Percentiles rank a stretch among this genome's conserved stretches.
Evolutionary conservation across 1,284 basidiomycete species (phyloP).

Genomic region (Ceratobasidium sp.): DNA sequence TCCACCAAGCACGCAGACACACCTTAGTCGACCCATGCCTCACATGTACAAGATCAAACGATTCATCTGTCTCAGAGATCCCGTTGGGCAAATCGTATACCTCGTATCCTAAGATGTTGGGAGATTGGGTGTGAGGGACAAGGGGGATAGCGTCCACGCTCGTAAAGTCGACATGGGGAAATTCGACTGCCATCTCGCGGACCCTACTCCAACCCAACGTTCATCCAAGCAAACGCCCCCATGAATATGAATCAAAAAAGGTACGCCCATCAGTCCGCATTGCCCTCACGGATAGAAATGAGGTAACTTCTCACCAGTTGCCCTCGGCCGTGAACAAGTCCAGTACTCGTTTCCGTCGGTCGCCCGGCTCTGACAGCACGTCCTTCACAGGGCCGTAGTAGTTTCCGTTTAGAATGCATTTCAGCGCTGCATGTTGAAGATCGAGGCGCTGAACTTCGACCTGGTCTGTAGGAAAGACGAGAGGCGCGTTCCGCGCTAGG

Average conservation of each 20-base stretch:
- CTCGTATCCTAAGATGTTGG: slow-evolving; percentile 28
- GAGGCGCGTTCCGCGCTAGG: slow-evolving; percentile 16
- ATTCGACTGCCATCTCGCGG: slow-evolving; percentile 23
- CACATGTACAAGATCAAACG: slow-evolving; percentile 20
- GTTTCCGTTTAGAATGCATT: slow-evolving; percentile 11
- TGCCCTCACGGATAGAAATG: no score
- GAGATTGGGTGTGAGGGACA: slow-evolving; percentile 13
- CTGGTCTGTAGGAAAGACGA: slow-evolving; percentile 18
- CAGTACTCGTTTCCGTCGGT: slow-evolving; percentile 20
- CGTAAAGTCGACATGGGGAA: slow-evolving; percentile 36
- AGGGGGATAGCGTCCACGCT: slow-evolving; percentile 33
- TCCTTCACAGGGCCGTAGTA: slow-evolving; percentile 20
- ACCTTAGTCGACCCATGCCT: slow-evolving; percentile 18
- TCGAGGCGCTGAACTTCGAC: slow-evolving; percentile 24
- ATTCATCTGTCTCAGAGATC: slow-evolving; percentile 13
- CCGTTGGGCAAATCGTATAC: slow-evolving; percentile 34
- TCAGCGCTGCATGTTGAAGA: neutral
- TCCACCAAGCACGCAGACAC: neutral
- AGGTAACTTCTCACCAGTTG: no score
- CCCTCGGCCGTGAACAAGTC: slow-evolving; percentile 33
- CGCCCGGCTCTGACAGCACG: slow-evolving; percentile 10
- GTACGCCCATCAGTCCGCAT: no score
- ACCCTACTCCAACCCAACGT: slow-evolving; percentile 7
- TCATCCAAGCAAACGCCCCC: no score
- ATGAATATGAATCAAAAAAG: no score